phyloP scores from a whole-genome alignment of 2,329 filamentous ascomycete species.

The Hymenoscyphus albidus region DNA sequence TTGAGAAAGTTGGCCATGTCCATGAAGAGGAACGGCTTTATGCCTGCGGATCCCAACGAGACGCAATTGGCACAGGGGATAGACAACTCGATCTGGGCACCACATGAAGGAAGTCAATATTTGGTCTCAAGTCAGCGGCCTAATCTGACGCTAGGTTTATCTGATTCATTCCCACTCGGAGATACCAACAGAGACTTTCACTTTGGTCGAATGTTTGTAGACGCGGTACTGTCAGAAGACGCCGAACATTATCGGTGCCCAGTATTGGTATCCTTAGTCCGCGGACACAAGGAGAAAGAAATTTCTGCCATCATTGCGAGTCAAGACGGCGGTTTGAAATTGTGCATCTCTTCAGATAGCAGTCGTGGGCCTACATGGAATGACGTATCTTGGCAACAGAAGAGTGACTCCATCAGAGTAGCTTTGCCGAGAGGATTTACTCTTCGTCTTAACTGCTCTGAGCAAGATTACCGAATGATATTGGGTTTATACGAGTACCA shows the following conservation, averaged over 20 bases:
- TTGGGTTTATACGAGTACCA: slow-evolving; percentile 86
- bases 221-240: slow-evolving; percentile 69
- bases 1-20: slow-evolving; percentile 73
- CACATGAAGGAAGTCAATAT: slow-evolving; percentile 48
- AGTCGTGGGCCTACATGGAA: slow-evolving; percentile 72
- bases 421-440: slow-evolving; percentile 72
- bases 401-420: slow-evolving; percentile 61
- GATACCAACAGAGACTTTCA: slow-evolving; percentile 72
- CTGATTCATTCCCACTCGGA: slow-evolving; percentile 70
- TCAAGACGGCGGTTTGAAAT: slow-evolving; percentile 72
- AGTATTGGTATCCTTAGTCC: slow-evolving; percentile 71
- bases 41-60: slow-evolving; percentile 62
- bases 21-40: slow-evolving; percentile 77
- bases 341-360: slow-evolving; percentile 67
- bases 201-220: slow-evolving; percentile 73
- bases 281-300: slow-evolving; percentile 64
- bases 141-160: slow-evolving; percentile 40
- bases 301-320: slow-evolving; percentile 73
- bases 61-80: slow-evolving; percentile 70
- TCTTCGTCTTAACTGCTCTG: slow-evolving; percentile 65
- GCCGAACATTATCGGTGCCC: slow-evolving; percentile 67
- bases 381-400: slow-evolving; percentile 74
- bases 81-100: slow-evolving; percentile 77
- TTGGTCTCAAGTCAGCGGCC: slow-evolving; percentile 28
- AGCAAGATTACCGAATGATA: slow-evolving; percentile 73